Evolutionary conservation across 2,329 filamentous ascomycete genomes (phyloP).

Genomic region (Fusarium zealandicum): DNA sequence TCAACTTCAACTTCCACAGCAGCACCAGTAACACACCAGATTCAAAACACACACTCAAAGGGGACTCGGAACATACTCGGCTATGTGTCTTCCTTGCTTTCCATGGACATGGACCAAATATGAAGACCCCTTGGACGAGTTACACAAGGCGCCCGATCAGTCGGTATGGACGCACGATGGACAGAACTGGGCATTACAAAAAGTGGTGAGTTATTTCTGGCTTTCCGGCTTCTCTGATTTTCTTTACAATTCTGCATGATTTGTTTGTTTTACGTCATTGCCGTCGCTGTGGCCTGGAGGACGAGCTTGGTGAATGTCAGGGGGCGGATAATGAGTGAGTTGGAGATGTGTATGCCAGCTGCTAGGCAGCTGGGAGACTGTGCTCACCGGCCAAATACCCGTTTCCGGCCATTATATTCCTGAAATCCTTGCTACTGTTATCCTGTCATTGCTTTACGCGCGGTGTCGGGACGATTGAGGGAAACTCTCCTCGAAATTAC

Average conservation of each 20-base stretch:
- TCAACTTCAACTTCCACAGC: constrained; percentile 3
- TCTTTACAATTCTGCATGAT: not conserved
- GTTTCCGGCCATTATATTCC: too few relatives aligned
- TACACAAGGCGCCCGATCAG: constrained; percentile 49
- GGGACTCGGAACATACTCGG: not conserved
- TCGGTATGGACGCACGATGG: constrained; percentile 53
- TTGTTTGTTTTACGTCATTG: not conserved
- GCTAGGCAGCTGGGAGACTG: not conserved
- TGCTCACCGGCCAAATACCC: too few relatives aligned
- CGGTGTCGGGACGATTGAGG: not conserved
- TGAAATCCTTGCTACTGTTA: constrained; percentile 5
- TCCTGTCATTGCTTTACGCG: not conserved
- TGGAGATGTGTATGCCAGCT: not conserved
- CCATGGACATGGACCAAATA: constrained; percentile 59
- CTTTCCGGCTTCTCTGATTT: constrained; percentile 3
- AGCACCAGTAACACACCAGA: not conserved
- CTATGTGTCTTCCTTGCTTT: constrained; percentile 65
- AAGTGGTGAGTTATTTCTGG: constrained; percentile 46
- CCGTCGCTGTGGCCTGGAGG: not conserved
- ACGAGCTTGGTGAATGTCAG: not conserved
- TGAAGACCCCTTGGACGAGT: constrained; percentile 48
- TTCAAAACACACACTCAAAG: accelerated
- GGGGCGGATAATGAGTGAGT: not conserved
- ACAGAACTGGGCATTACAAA: constrained; percentile 48
- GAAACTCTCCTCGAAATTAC: not conserved